Evolutionary conservation across 1,284 basidiomycete genomes (phyloP), one percentile per base, ranked within the genome.

Genomic region (Xerocomus amazonicus): DNA sequence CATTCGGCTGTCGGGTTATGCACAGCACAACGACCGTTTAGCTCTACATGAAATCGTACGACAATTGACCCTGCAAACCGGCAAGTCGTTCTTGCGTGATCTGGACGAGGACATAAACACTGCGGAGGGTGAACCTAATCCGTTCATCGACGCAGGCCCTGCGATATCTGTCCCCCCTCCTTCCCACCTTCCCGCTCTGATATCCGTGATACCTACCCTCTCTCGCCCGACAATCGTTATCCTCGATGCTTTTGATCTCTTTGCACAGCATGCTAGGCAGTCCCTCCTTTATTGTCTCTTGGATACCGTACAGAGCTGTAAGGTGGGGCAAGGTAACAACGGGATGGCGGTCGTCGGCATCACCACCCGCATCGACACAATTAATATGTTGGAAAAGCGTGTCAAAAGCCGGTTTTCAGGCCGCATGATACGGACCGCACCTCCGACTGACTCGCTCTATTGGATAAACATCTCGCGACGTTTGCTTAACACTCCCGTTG

Each of bases 361-460:
- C 3, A 92, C 91, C 0, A 81, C 81, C 29, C 82, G 92, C 14
- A 77, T 93, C 13, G 92, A 97, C 60, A 87, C 90, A n/a, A 79
- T 96, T 52, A 88, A 90, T 50, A 70, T 91, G 9, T 74, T 98
- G 6, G 94, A 98, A 68, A 97, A 98, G 66, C 79, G 94, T 42
- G 94, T 97, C 45, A 96, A 97, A 70, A 96, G 92, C 56, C 82
- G 94, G 6, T 98, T 97, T 70, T 96, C 93, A 5, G 92, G 92
- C 33, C 78, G 94, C 43, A 89, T 93, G 60, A 77, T 94, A 56
- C 80, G 90, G 45, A 84, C 90, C 7, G 76, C 81, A 0, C 79
- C 84, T 17, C 81, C 85, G 0, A 61, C 73, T 6, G 70, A 70
- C 10, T 54, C 82, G 4, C 62, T 73, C 6, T 67, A 71, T 26